A percentile compares a stretch with the other conserved stretches of the same genome.
Conservation (phyloP, 169 alveolate genomes). For the Amoebophrya sp. region DNA sequence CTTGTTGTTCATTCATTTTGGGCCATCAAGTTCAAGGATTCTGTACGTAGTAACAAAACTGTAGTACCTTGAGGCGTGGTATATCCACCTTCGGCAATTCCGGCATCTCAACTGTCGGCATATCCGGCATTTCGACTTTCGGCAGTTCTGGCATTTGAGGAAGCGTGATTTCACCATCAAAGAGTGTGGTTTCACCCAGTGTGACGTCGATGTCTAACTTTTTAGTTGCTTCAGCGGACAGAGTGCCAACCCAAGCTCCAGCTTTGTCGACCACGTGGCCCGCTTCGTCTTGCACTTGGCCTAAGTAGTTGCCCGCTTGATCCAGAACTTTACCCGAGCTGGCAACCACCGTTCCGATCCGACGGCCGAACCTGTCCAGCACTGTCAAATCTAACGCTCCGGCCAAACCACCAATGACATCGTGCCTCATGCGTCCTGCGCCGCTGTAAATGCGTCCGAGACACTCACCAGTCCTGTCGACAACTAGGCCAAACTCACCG, state of each 20-base stretch:
- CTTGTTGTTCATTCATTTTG: too few relatives aligned
- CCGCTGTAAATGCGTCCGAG: neutral
- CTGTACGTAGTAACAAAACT: too few relatives aligned
- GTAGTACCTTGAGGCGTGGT: too few relatives aligned
- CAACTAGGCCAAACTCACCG: neutral
- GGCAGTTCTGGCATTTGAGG: neutral
- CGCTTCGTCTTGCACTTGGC: neutral
- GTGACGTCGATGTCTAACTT: neutral
- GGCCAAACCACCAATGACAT: neutral
- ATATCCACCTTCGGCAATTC: neutral
- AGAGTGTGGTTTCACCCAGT: too few relatives aligned
- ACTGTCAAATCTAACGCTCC: neutral
- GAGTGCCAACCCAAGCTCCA: neutral
- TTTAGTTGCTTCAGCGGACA: neutral
- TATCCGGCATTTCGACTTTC: neutral
- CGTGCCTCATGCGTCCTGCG: constrained; percentile 4
- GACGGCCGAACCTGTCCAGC: neutral
- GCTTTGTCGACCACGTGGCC: neutral
- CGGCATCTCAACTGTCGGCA: neutral
- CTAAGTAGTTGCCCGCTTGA: neutral
- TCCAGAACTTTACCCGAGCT: neutral
- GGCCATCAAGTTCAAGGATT: too few relatives aligned
- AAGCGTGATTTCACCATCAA: neutral
- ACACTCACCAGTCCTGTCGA: neutral
- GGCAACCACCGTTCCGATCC: neutral